These are phyloP conservation scores for Trifolium subterraneum DNA, from an alignment of 306 rosid species.

Conservation along the genomic window DNA sequence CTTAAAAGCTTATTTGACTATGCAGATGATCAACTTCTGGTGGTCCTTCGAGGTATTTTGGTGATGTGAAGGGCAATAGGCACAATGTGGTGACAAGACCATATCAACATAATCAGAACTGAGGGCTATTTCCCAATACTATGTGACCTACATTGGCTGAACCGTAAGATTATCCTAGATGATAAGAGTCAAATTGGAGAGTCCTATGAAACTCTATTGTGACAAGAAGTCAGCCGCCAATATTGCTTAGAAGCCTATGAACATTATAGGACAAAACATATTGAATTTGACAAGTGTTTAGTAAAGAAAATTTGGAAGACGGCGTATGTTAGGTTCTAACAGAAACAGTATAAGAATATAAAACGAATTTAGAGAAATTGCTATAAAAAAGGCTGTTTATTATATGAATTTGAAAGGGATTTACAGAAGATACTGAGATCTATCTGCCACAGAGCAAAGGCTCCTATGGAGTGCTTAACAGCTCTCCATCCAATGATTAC, in stretches of 20 bases:
- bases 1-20: not conserved
- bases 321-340: no score
- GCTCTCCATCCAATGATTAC: no score
- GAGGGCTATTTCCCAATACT: not conserved
- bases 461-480: no score
- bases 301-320: no score
- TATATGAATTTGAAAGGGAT: no score
- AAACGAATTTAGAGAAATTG: no score
- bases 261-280: not conserved
- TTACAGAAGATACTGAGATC: no score
- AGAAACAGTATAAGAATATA: no score
- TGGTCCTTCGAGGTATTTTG: not conserved
- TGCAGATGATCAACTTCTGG: not conserved
- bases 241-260: not conserved
- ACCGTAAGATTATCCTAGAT: not conserved
- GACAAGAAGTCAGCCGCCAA: not conserved
- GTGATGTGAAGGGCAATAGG: slow-evolving; percentile 1
- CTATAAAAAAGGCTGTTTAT: no score
- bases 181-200: not conserved
- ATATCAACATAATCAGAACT: not conserved
- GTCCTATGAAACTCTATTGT: not conserved
- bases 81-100: not conserved
- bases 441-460: no score
- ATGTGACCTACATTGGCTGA: not conserved
- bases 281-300: not conserved